Base-by-base conservation (phyloP, 345 rosid species). In the Rhodamnia argentea region DNA sequence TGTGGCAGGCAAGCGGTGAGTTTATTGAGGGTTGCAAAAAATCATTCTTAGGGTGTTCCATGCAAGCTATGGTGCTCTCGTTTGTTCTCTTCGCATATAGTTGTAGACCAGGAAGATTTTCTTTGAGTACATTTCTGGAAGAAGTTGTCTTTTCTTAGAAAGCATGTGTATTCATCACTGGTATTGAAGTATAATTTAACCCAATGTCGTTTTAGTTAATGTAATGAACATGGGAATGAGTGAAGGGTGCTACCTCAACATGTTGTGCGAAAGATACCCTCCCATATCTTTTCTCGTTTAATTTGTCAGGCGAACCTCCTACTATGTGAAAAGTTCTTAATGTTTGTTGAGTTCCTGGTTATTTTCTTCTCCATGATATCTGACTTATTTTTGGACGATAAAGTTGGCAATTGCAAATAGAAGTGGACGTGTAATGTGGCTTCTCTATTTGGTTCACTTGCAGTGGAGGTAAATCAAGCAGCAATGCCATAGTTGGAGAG, bases 1-100 rank as follows among this genome's bases (percentile, higher is more conserved):
- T 64, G 89, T 94, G n/a, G 99, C 95, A 50, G 92, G 94, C 85
- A 95, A 94, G 92, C 91, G 98, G 99, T 97, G 78, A 86, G 90
- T 5, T 75, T 70, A 84, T 32, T 76, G 75, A 83, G 42, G 23
- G 57, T 22, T 82, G 57, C 27, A 26, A 51, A 26, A 74, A 23
- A 82, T 82, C 84, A 52, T 84, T 74, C 27, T 82, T 62, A 51
- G 26, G 55, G 52, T 70, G 13, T 18, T 32, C 24, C 24, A 0
- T 70, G 23, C 47, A 32, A 70, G 47, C 78, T 32, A 32, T 32
- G 44, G 47, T 32, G 78, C 24, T 70, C 24, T 64, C 76, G 8
- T 64, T 7, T 62, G 75, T 62, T 64, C 76, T 64, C 44, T 32
- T 70, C 24, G 32, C 44, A 2, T 37, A 32, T 32, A 70, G 24